phyloP scores from a whole-genome alignment of 139 green algal species.

The Chlorella sorokiniana region DNA sequence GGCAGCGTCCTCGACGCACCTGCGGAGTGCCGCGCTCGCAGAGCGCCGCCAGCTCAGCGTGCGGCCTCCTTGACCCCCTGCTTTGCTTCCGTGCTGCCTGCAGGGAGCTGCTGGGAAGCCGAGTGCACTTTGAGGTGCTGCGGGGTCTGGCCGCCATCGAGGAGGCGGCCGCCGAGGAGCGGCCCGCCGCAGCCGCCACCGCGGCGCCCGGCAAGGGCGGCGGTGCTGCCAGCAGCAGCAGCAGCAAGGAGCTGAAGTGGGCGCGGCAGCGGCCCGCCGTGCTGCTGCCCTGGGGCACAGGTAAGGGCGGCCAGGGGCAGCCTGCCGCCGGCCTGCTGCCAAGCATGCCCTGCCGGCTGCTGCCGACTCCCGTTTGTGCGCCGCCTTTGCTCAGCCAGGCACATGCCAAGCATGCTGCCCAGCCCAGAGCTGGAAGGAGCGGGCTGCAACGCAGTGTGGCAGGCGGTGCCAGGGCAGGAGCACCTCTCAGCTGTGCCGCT shows the following conservation, averaged over 20 bases:
- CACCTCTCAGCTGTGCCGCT: neutral
- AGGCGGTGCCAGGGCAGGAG: too few relatives aligned
- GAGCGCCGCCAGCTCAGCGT: too few relatives aligned
- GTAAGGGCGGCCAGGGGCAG: neutral
- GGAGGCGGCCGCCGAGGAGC: conserved; percentile 18
- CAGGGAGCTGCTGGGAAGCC: conserved; percentile 20
- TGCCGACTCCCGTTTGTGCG: neutral
- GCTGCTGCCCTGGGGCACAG: conserved; percentile 27
- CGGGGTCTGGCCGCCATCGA: conserved; percentile 10
- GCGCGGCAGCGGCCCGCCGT: conserved; percentile 11
- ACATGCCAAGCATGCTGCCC: too few relatives aligned
- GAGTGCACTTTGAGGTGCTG: conserved; percentile 26
- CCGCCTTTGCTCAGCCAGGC: neutral
- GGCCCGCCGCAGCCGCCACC: neutral
- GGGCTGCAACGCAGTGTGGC: too few relatives aligned
- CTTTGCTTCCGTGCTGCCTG: neutral
- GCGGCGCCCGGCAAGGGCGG: neutral
- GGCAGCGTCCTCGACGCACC: too few relatives aligned
- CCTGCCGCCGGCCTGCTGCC: neutral
- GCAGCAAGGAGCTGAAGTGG: conserved; percentile 12
- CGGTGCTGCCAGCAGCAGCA: neutral
- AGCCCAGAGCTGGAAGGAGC: too few relatives aligned
- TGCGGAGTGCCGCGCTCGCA: too few relatives aligned
- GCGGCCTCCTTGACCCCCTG: neutral
- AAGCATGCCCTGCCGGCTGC: neutral